Evolutionary conservation across 192 early-diverging fungal genomes (phyloP).

Genomic region (Podila clonocystis): DNA sequence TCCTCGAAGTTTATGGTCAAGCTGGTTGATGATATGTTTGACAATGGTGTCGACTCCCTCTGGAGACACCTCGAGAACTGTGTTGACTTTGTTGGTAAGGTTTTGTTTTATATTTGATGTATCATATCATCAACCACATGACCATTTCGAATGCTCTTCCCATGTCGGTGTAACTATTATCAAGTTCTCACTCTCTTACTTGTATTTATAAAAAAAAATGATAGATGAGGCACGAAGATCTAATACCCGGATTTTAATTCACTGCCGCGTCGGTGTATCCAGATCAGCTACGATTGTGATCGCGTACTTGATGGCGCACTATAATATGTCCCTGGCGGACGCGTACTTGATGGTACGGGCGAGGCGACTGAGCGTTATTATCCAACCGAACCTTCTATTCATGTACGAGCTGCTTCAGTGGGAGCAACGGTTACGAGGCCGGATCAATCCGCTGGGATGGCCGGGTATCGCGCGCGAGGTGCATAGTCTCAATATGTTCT

Average conservation of each 20-base stretch:
- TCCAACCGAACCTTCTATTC: conserved; percentile 71
- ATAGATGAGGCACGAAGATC: conserved; percentile 58
- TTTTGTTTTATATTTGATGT: background rate
- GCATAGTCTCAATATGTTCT: conserved; percentile 65
- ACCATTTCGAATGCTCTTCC: background rate
- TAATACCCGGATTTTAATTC: conserved; percentile 56
- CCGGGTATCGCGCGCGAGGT: conserved; percentile 59
- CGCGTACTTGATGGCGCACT: conserved; percentile 64
- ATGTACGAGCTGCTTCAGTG: conserved; percentile 73
- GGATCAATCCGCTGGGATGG: conserved; percentile 56
- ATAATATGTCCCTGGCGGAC: conserved; percentile 56
- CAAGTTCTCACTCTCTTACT: background rate
- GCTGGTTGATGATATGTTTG: conserved; percentile 65
- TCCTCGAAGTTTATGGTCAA: conserved; percentile 55
- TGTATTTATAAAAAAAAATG: conserved; percentile 2
- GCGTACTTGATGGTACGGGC: conserved; percentile 68
- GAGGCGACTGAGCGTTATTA: conserved; percentile 68
- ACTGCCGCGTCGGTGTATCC: conserved; percentile 70
- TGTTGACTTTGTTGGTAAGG: conserved; percentile 64
- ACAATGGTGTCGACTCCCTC: conserved; percentile 68
- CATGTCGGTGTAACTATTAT: background rate
- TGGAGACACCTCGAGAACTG: conserved; percentile 58
- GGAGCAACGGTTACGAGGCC: conserved; percentile 59
- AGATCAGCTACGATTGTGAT: conserved; percentile 68
- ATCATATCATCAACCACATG: background rate